phyloP scores from a whole-genome alignment of 768 basidiomycete species.

The Suillus occidentalis region DNA sequence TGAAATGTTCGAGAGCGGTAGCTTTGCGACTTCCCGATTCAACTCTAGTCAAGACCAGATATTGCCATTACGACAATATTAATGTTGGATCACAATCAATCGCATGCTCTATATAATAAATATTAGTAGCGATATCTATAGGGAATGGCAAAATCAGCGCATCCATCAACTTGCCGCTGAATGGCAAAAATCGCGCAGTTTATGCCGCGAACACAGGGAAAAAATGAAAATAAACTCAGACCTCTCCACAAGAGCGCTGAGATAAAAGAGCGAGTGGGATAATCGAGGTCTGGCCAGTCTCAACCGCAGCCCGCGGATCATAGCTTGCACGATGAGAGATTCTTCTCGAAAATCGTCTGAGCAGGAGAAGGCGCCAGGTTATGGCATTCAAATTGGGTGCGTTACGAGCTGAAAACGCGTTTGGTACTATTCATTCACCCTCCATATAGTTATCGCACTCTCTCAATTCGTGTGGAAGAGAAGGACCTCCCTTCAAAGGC shows the following conservation, averaged over 20 bases:
- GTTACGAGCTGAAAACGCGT: neutral
- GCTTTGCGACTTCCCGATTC: neutral
- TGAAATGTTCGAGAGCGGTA: neutral
- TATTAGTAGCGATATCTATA: slow-evolving; percentile 3
- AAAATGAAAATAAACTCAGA: slow-evolving; percentile 2
- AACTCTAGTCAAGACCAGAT: neutral
- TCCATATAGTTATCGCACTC: slow-evolving; percentile 40
- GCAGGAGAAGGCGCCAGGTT: slow-evolving; percentile 15
- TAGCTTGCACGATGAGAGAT: neutral
- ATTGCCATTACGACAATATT: neutral
- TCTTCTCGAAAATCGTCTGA: slow-evolving; percentile 18
- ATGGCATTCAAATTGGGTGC: slow-evolving; percentile 33
- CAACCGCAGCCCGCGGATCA: neutral
- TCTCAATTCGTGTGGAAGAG: slow-evolving; percentile 45
- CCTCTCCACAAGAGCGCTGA: neutral
- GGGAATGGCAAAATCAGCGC: slow-evolving; percentile 31
- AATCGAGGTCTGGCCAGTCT: neutral
- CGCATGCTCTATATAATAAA: neutral
- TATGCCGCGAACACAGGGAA: slow-evolving; percentile 8
- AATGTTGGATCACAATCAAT: neutral
- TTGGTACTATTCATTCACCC: neutral
- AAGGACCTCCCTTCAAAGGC: slow-evolving; percentile 17
- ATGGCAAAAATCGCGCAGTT: slow-evolving; percentile 29
- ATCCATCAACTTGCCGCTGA: slow-evolving; percentile 8
- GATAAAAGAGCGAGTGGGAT: slow-evolving; percentile 17